Base-by-base conservation (phyloP, 352 stramenopile genomes). In the Phytopythium aichiense region DNA sequence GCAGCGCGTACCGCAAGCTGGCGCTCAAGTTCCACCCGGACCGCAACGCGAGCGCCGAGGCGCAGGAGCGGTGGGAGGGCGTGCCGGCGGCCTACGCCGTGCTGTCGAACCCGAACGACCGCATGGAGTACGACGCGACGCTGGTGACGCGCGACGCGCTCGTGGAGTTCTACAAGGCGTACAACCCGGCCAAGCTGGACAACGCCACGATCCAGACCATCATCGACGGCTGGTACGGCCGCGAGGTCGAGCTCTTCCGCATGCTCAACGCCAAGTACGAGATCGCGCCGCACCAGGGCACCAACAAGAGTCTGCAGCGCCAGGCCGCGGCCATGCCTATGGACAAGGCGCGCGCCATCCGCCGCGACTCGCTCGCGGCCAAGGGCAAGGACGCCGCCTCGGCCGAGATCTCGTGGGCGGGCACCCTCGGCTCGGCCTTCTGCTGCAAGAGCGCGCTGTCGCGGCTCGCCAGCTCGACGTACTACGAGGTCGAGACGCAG, bases 211-310 rank as follows among this genome's bases (percentile, higher is more conserved):
- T 94, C 63, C 73, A 92, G 66, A 91, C 85, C 11, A 92, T 94
- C 59, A 92, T 94, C 46, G 85, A 94, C 64, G 83, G 85, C 33
- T 94, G 85, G 85, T 87, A 89, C 54, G 85, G 83, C 45, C 82
- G 83, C 31, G 85, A 94, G 50, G 78, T 94, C 31, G 85, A 94
- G 73, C 73, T 94, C 38, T 94, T 94, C 60, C 78, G 85, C 67
- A 94, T 94, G 85, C 83, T 94, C 37, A 90, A 90, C 55, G 61
- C 77, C 59, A 94, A 94, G 68, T 94, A 94, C 64, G 85, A 94
- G 68, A 87, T 94, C 63, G 74, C 77, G 20, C 79, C 85, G 30
- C 83, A 92, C 53, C 76, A 91, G 59, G 85, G 85, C 23, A 80
- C 79, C 22, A 87, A 85, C 57, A 84, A 79, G 55, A 65, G 64